These are phyloP conservation scores for Schizosaccharomyces cryophilus DNA, from an alignment of 805 yeast species.

Conservation along the genomic window DNA sequence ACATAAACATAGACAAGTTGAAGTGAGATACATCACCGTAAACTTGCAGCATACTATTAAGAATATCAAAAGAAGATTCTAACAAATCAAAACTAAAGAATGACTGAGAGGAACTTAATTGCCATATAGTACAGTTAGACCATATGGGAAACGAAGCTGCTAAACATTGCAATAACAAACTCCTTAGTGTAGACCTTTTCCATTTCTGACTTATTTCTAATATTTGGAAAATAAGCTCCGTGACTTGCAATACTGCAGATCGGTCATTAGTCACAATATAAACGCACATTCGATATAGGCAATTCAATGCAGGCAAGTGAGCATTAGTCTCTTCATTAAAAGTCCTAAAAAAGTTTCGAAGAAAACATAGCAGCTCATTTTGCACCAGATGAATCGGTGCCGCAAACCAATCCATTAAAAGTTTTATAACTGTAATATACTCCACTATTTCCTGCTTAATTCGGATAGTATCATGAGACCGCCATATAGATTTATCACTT, in stretches of 20 bases:
- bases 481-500: background rate
- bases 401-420: conserved; percentile 4
- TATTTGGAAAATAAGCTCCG: too few relatives aligned
- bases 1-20: too few relatives aligned
- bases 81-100: too few relatives aligned
- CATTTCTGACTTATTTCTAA: too few relatives aligned
- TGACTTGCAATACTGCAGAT: background rate
- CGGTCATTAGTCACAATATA: background rate
- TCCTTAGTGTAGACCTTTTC: too few relatives aligned
- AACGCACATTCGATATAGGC: background rate
- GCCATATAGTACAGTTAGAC: too few relatives aligned
- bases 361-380: background rate
- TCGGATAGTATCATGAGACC: background rate
- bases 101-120: too few relatives aligned
- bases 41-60: too few relatives aligned
- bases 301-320: conserved; percentile 3
- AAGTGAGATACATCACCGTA: too few relatives aligned
- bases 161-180: too few relatives aligned
- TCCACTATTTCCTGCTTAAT: conserved; percentile 4
- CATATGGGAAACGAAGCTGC: too few relatives aligned
- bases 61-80: too few relatives aligned
- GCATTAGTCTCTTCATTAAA: conserved; percentile 4
- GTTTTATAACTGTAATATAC: conserved; percentile 17
- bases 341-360: conserved; percentile 2
- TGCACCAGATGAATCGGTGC: background rate